Conservation (phyloP, 306 rosid species). For the Hylodesmum podocarpum region DNA sequence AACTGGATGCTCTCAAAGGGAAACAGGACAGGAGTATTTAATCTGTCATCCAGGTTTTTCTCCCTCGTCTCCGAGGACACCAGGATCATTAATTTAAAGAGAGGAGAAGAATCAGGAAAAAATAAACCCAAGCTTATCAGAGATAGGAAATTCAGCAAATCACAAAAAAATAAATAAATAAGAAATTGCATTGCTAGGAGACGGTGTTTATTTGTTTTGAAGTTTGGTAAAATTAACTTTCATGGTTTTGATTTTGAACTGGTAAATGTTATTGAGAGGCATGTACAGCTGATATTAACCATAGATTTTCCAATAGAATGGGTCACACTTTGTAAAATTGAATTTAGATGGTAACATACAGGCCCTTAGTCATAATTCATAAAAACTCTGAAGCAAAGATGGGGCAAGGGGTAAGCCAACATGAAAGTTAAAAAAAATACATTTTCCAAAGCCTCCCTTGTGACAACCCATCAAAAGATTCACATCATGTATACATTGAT, state of each 20-base stretch:
- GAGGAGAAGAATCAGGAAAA: not conserved
- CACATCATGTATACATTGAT: not conserved
- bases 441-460: not conserved
- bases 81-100: not conserved
- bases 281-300: not conserved
- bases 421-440: not conserved
- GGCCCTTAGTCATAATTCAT: not conserved
- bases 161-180: not conserved
- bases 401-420: not conserved
- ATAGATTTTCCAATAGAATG: not conserved
- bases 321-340: not conserved
- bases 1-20: not conserved
- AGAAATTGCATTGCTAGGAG: not conserved
- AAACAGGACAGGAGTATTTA: conserved; percentile 8
- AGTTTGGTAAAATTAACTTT: not conserved
- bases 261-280: not conserved
- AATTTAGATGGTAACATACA: not conserved
- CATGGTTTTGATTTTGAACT: not conserved
- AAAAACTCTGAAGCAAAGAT: not conserved
- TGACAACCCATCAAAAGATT: not conserved
- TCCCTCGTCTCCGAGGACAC: not conserved
- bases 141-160: not conserved
- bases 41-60: conserved; percentile 11
- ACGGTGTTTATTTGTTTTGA: not conserved
- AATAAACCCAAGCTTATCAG: not conserved